A percentile compares a stretch with the other conserved stretches of the same genome.
phyloP scores from a whole-genome alignment of 2,329 filamentous ascomycete genomes.

The Clonostachys chloroleuca region DNA sequence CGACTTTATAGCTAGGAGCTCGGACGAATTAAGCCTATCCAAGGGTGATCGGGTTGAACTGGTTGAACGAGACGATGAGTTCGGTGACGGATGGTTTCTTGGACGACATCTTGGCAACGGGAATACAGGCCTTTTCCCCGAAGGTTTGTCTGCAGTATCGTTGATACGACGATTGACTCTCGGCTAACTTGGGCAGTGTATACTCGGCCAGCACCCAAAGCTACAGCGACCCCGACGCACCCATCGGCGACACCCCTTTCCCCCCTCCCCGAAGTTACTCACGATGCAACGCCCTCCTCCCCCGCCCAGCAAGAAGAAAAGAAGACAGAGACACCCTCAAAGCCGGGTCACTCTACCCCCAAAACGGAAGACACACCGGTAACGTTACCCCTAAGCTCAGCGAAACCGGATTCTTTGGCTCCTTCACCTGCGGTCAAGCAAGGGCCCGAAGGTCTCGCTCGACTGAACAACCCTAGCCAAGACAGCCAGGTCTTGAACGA shows the following conservation, averaged over 20 bases:
- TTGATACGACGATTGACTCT: slow-evolving; percentile 1
- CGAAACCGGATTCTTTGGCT: slow-evolving; percentile 24
- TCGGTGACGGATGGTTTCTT: slow-evolving; percentile 83
- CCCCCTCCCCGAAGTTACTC: slow-evolving; percentile 1
- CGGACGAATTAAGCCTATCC: slow-evolving; percentile 83
- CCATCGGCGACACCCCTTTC: slow-evolving; percentile 1
- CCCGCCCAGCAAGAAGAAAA: background rate
- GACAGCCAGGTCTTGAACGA: slow-evolving; percentile 81
- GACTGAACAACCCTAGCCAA: slow-evolving; percentile 39
- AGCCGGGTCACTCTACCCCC: slow-evolving; percentile 17
- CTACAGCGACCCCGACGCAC: slow-evolving; percentile 11
- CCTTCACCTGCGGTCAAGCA: background rate
- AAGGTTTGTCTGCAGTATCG: slow-evolving; percentile 51
- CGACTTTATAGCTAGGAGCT: slow-evolving; percentile 86
- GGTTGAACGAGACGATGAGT: slow-evolving; percentile 82
- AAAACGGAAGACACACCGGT: slow-evolving; percentile 19
- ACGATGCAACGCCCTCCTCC: background rate
- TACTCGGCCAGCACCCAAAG: slow-evolving; percentile 52
- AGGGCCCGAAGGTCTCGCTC: slow-evolving; percentile 3
- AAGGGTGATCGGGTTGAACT: slow-evolving; percentile 84
- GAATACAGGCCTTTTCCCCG: slow-evolving; percentile 75
- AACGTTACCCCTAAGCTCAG: slow-evolving; percentile 39
- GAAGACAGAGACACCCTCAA: slow-evolving; percentile 1
- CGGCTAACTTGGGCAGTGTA: slow-evolving; percentile 44
- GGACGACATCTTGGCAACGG: slow-evolving; percentile 70